A percentile compares a stretch with the other conserved stretches of the same genome.
phyloP scores from a whole-genome alignment of 2,329 filamentous ascomycete species.

The Leptographium procerum region DNA sequence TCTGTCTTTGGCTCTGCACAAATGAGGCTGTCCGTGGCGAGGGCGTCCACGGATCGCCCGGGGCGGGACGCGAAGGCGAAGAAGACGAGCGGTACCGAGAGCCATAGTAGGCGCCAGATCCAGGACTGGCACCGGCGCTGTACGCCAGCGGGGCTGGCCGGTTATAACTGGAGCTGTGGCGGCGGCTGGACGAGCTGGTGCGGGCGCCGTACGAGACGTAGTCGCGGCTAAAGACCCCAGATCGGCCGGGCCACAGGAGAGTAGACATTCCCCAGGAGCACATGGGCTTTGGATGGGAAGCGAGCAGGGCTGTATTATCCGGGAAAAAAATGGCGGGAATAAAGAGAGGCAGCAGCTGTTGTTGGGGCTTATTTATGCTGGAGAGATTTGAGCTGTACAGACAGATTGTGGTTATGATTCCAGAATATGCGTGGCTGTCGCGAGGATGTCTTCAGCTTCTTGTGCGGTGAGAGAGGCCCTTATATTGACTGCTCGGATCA shows the following conservation, averaged over 20 bases:
- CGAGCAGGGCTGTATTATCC: too few relatives aligned
- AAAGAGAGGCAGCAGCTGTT: too few relatives aligned
- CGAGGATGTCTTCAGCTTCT: too few relatives aligned
- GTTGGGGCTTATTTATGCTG: too few relatives aligned
- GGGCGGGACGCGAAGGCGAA: not conserved
- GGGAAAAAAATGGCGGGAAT: too few relatives aligned
- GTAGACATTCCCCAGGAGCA: slow-evolving; percentile 4
- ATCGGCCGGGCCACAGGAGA: not conserved
- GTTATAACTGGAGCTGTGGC: not conserved
- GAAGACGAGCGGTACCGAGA: not conserved
- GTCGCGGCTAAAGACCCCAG: not conserved
- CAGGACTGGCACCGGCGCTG: not conserved
- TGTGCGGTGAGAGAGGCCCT: not conserved
- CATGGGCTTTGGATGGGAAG: not conserved
- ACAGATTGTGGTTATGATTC: too few relatives aligned
- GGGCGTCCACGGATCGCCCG: not conserved
- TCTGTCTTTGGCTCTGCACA: not conserved
- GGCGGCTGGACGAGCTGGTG: not conserved
- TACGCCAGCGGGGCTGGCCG: not conserved
- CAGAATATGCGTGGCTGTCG: not conserved
- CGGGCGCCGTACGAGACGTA: not conserved
- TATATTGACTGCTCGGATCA: not conserved
- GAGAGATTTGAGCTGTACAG: not conserved
- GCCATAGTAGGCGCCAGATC: not conserved
- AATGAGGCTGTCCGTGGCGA: not conserved